Conservation (phyloP, 2,329 filamentous ascomycete genomes). For the Rasamsonia emersonii region DNA sequence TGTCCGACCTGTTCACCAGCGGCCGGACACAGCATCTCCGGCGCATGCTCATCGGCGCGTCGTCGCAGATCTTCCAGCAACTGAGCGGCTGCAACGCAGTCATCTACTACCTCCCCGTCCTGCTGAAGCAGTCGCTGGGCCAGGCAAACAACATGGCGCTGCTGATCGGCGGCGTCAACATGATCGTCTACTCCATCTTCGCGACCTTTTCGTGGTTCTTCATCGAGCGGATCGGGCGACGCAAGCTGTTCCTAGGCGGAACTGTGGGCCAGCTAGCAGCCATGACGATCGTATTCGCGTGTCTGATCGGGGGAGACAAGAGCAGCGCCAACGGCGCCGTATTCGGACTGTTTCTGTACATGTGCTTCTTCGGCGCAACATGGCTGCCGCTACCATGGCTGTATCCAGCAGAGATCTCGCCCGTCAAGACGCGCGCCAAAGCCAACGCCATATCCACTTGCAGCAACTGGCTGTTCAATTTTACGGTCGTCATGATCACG, state of each 20-base stretch:
- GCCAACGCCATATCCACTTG: conserved; percentile 47
- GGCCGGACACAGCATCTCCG: conserved; percentile 17
- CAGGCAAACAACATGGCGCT: conserved; percentile 27
- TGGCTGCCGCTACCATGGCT: conserved; percentile 57
- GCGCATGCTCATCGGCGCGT: conserved; percentile 17
- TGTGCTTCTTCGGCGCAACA: conserved; percentile 59
- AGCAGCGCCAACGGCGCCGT: conserved; percentile 30
- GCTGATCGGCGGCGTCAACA: conserved; percentile 39
- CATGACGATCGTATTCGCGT: conserved; percentile 33
- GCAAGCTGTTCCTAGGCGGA: conserved; percentile 34
- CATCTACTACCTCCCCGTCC: conserved; percentile 33
- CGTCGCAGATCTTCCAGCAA: conserved; percentile 30
- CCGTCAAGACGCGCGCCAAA: conserved; percentile 48
- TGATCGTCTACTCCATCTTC: conserved; percentile 25
- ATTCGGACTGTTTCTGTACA: conserved; percentile 61
- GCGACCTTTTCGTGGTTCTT: conserved; percentile 29
- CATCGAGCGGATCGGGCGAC: conserved; percentile 39
- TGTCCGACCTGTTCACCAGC: conserved; percentile 33
- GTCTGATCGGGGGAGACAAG: conserved; percentile 23
- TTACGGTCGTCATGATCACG: conserved; percentile 45
- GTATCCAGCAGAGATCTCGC: conserved; percentile 44
- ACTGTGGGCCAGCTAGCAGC: conserved; percentile 30
- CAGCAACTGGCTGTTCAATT: conserved; percentile 50
- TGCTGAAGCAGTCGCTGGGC: conserved; percentile 34
- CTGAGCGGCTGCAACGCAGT: conserved; percentile 36